These are phyloP conservation scores for Magnaporthiopsis rhizophila DNA, from an alignment of 2,329 filamentous ascomycete species.

Conservation along the genomic window DNA sequence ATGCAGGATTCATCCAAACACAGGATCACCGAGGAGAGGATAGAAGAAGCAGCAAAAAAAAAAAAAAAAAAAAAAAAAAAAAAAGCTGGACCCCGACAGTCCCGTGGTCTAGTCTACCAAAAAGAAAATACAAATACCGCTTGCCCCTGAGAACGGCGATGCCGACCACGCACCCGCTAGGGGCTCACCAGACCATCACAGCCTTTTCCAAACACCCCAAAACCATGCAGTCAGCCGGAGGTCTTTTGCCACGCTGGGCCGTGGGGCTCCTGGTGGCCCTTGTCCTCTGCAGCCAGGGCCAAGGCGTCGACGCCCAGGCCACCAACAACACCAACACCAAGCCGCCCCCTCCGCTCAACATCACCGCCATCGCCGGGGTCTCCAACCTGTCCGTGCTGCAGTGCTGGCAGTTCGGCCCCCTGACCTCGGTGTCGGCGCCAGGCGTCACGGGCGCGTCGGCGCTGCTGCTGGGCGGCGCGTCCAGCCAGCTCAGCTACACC, in stretches of 20 bases:
- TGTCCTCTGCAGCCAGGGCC: neutral
- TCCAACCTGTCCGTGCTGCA: constrained; percentile 32
- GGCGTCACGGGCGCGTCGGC: constrained; percentile 24
- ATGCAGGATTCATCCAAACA: no score
- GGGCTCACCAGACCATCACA: neutral
- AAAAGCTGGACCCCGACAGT: no score
- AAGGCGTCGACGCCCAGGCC: neutral
- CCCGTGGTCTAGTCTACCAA: neutral
- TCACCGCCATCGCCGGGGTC: constrained; percentile 31
- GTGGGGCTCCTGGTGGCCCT: neutral
- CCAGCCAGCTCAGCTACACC: constrained; percentile 25
- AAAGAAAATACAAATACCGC: neutral
- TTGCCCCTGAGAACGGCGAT: neutral
- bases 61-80: no score
- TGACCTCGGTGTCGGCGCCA: constrained; percentile 19
- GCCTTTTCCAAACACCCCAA: neutral
- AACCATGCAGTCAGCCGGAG: neutral
- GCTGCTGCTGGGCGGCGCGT: constrained; percentile 23
- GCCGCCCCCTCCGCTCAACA: constrained; percentile 23
- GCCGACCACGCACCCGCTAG: neutral
- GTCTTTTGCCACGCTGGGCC: neutral
- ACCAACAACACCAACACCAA: neutral
- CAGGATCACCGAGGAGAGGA: no score
- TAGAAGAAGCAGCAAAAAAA: no score
- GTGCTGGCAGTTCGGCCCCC: constrained; percentile 36